Evolutionary conservation across 2,329 filamentous ascomycete genomes (phyloP), one percentile per base, ranked within the genome.

Genomic region (Rhinocladiella mackenziei): DNA sequence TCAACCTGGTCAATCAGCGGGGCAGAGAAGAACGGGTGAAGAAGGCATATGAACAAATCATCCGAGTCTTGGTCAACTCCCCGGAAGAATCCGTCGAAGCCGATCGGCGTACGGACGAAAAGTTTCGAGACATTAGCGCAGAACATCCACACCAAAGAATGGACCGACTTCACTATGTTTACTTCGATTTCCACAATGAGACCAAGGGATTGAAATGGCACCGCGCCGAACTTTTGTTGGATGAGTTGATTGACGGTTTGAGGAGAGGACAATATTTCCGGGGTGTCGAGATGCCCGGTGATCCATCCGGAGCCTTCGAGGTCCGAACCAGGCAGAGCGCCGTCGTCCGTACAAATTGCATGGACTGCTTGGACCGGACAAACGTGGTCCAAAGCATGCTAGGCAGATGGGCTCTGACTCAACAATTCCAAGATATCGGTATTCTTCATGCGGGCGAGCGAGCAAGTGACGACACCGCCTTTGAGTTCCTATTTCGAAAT

Each of bases 321-420:
- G 79, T 88, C 23, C 82, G 89, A 53, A 83, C 79, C 50, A 76
- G 80, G 53, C 92, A 98, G 72, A 87, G 81, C 1, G 89, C 86
- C 50, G 89, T 97, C 11, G 89, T 98, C 53, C 83, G 92, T 41
- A 96, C 92, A 28, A 98, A 98, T 65, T 98, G 92, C 70, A 98
- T 98, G 92, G 92, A 98, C 67, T 98, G 94, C 56, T 78, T 98
- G 10, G 92, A 98, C 66, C 85, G 92, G 40, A 98, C 92, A 40
- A 98, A 98, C 59, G 89, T 98, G 5, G 88, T 98, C 3, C 92
- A 98, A 68, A 94, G 88, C 65, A 95, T 97, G 85, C 79, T 98
- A 46, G 92, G 86, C 7, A 84, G 91, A 39, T 89, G 83, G 78
- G 86, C 87, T 10, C 73, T 98, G 29, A 89, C 89, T 50, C 83